Conservation (phyloP, 257 asterid genomes). For the Hygrophila difformis region DNA sequence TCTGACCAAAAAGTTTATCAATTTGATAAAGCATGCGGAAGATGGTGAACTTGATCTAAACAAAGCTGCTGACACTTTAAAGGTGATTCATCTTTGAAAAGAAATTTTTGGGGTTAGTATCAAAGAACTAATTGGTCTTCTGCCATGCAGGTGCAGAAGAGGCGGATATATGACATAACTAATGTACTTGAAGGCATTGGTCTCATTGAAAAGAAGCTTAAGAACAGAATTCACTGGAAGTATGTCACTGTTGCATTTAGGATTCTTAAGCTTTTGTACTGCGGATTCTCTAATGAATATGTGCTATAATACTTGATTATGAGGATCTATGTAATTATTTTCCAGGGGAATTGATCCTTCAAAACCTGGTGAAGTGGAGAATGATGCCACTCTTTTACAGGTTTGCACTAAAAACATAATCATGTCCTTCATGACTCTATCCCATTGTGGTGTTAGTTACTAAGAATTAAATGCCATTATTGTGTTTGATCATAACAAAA, state of each 20-base stretch:
- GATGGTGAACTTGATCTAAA: constrained; percentile 89
- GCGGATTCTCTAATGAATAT: constrained; percentile 1
- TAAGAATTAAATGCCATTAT: too few species aligned
- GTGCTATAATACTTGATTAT: constrained; percentile 11
- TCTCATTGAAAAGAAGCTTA: constrained; percentile 88
- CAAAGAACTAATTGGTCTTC: constrained; percentile 10
- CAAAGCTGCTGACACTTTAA: constrained; percentile 78
- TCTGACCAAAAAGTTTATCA: constrained; percentile 39
- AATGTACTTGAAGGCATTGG: constrained; percentile 97
- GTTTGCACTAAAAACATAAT: constrained; percentile 32
- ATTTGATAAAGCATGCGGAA: constrained; percentile 40
- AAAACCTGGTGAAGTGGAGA: constrained; percentile 60
- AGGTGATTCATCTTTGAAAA: constrained; percentile 25
- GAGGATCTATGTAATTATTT: constrained; percentile 19
- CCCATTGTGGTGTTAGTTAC: too few species aligned
- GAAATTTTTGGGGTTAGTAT: not conserved
- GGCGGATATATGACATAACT: constrained; percentile 87
- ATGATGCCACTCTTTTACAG: constrained; percentile 73
- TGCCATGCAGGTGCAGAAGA: constrained; percentile 43
- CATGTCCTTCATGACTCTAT: too few species aligned
- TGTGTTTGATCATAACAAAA: too few species aligned
- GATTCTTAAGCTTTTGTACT: constrained; percentile 12
- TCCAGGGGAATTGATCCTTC: constrained; percentile 65
- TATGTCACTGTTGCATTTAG: constrained; percentile 20
- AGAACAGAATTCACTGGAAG: constrained; percentile 67